Base-by-base conservation (phyloP, 2,329 filamentous ascomycete species). In the Aspergillus novoparasiticus region DNA sequence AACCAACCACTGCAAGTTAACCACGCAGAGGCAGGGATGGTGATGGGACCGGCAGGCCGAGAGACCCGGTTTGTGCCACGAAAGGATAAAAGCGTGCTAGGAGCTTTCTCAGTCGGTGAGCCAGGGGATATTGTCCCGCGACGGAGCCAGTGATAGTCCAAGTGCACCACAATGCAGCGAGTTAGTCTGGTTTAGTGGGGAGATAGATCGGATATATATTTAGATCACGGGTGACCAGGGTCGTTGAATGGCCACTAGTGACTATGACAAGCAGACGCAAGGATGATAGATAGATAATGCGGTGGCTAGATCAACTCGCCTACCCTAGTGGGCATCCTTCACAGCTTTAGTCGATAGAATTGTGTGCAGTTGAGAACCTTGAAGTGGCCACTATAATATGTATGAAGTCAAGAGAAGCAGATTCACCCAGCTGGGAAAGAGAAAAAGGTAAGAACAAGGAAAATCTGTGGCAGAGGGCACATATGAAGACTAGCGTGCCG, bases 181-280 rank as follows among this genome's bases (percentile, higher is more conserved):
- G 54, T 62, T 65, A 65, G 63, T 58, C 43, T 53, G 43, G 54
- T 61, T 63, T 62, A 57, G 64, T 54, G 65, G 66, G 61, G 61
- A 61, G 58, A 62, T 68, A 64, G 66, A 68, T 68, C 63, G 66
- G 67, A 63, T 66, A 67, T 69, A 69, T 68, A 68, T 65, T 69
- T 69, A 68, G 67, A 69, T 64, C 66, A 65, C 39, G 58, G 63
- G 23, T 39, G 58, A 53, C 58, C 36, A 45, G 48, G 36, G 34
- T 59, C 26, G 32, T 58, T 48, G 39, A 48, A 45, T 34, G 46
- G 56, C 48, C 55, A 55, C 53, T 56, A 63, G 59, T 53, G 48
- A 32, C 43, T 51, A 57, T 41, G 53, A 51, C 45, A 36, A 53
- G 60, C 60, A 56, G 55, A 61, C 16, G 55, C 36, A 48, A 57